Base-by-base conservation (phyloP, 129 eudicot species). In the Centaurea solstitialis region DNA sequence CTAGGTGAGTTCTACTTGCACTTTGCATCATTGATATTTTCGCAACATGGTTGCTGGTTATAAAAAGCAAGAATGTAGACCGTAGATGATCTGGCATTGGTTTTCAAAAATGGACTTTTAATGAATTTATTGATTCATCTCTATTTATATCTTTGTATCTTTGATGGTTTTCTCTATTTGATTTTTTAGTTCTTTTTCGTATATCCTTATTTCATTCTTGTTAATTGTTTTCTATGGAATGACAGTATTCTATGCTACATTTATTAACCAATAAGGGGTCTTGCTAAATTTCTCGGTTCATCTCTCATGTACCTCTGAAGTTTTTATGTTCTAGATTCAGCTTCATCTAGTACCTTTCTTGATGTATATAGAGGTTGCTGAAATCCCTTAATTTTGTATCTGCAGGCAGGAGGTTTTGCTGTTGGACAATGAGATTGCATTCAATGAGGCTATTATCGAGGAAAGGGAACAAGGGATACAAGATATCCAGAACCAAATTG, bases 401-500 rank as follows among this genome's bases (percentile, higher is more conserved):
- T 85, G 83, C 86, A 88, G 92, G 45, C 92, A 88, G 79, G 88
- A 88, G 76, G 89, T 88, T 73, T 53, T 88, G 43, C 66, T 88
- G 70, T 77, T 88, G 88, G 92, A 88, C 76, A 88, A 88, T 83
- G 92, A 88, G 69, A 88, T 88, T 35, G 79, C 87, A 61, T 88
- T 86, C 78, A 88, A 88, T 41, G 92, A 88, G 76, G 92, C 92
- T 65, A 80, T 86, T 23, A 88, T 88, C 37, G 92, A 88, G 45
- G 92, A 88, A 88, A 83, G 89, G 75, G 92, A 88, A 1, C 92
- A 88, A 79, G 92, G 92, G n/a, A 88, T 88, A 66, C 84, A 88
- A 41, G 92, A 88, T 73, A 83, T 88, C 23, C 85, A 84, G 50
- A 80, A 81, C 61, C 88, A 86, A 78, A 86, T 81, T 78, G 92